Conservation (phyloP, 2,329 filamentous ascomycete genomes). For the Helotiales sp. region DNA sequence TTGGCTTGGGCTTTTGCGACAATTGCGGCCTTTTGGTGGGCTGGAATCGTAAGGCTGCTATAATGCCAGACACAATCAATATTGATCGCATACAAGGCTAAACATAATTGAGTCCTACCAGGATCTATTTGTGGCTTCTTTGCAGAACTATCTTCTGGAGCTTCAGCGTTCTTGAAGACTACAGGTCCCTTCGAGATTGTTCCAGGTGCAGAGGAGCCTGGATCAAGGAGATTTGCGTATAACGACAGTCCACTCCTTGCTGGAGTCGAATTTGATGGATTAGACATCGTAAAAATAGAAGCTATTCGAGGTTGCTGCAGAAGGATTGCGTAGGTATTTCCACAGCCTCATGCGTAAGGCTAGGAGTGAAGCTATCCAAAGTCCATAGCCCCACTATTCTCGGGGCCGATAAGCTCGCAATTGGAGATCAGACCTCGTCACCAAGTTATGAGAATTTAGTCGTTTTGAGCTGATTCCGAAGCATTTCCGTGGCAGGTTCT, state of each 20-base stretch:
- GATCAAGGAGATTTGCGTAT: constrained; percentile 80
- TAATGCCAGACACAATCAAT: constrained; percentile 27
- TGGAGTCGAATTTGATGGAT: constrained; percentile 23
- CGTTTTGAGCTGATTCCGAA: not conserved
- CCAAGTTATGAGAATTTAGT: not conserved
- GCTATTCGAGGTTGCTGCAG: not conserved
- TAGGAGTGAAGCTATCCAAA: not conserved
- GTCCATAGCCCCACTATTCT: not conserved
- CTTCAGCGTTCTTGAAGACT: constrained; percentile 58
- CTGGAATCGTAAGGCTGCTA: constrained; percentile 77
- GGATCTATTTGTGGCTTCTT: constrained; percentile 62
- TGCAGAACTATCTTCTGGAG: constrained; percentile 45
- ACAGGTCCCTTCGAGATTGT: constrained; percentile 79
- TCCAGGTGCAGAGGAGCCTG: constrained; percentile 49
- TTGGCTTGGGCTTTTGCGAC: constrained; percentile 60
- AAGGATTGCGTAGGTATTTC: not conserved
- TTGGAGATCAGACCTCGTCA: constrained; percentile 12
- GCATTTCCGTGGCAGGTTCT: not conserved
- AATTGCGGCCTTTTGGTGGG: constrained; percentile 78
- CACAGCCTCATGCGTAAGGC: constrained; percentile 26
- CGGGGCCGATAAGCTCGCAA: not conserved
- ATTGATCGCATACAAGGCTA: not conserved
- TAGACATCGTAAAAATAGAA: constrained; percentile 28
- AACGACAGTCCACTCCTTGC: constrained; percentile 62
- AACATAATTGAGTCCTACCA: constrained; percentile 45